A percentile compares a stretch with the other conserved stretches of the same genome.
Evolutionary conservation across 148 eudicot species (phyloP).

Genomic region (Amaranthus cruentus): DNA sequence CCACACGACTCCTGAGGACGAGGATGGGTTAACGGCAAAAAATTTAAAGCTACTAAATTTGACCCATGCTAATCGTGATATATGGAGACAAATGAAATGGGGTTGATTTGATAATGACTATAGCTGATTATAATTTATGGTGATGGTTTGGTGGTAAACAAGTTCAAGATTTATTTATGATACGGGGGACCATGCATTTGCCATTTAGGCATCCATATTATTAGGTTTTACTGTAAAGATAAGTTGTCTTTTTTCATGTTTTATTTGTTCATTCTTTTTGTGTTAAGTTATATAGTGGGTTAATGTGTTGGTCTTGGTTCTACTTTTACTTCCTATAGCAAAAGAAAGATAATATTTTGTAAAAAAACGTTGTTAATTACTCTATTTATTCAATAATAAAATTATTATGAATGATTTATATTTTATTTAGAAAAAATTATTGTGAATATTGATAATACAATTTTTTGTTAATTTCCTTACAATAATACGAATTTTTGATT

Average conservation of each 20-base stretch:
- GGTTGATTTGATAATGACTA: constrained; percentile 5
- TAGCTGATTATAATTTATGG: constrained; percentile 8
- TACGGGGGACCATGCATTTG: background rate
- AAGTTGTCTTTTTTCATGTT: background rate
- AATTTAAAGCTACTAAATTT: background rate
- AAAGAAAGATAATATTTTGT: constrained; percentile 20
- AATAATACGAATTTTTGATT: too few species aligned
- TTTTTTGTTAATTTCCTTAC: too few species aligned
- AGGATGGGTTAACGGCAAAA: constrained; percentile 10
- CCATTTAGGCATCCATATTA: background rate
- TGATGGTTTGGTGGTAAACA: constrained; percentile 16
- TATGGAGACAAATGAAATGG: constrained; percentile 1
- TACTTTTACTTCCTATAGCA: constrained; percentile 10
- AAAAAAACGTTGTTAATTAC: constrained; percentile 15
- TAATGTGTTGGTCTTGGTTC: constrained; percentile 3
- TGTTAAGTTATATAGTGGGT: constrained; percentile 10
- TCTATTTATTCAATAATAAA: too few species aligned
- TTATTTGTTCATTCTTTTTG: constrained; percentile 26
- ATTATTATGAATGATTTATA: too few species aligned
- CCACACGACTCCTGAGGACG: constrained; percentile 11
- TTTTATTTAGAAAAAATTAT: too few species aligned
- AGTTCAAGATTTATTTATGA: background rate
- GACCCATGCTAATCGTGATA: constrained; percentile 1
- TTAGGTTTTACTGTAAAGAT: constrained; percentile 23
- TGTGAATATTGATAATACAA: too few species aligned